A percentile compares a stretch with the other conserved stretches of the same genome.
These are phyloP conservation scores for Diaporthe australafricana DNA, from an alignment of 2,329 filamentous ascomycete species.

Conservation along the genomic window DNA sequence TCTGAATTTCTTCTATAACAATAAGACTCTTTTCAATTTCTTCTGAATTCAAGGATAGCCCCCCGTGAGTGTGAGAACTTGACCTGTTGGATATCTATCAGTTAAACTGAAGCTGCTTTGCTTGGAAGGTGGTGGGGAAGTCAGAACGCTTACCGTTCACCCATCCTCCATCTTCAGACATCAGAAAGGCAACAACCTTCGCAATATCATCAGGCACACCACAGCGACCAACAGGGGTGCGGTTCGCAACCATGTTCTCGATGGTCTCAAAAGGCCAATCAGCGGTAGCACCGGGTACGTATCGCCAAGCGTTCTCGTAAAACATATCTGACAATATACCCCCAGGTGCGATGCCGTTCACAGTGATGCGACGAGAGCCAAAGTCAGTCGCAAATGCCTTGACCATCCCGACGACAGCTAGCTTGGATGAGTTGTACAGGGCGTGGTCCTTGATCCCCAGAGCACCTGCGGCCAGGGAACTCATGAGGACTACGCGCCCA, in stretches of 20 bases:
- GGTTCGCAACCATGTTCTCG: not conserved
- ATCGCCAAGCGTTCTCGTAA: constrained; percentile 1
- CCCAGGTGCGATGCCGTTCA: constrained; percentile 1
- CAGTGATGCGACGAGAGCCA: not conserved
- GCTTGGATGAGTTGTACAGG: constrained; percentile 5
- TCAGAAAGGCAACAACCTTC: not conserved
- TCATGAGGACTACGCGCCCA: constrained; percentile 1
- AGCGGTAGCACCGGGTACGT: not conserved
- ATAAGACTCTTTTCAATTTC: no score
- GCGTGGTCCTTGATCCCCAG: constrained; percentile 2
- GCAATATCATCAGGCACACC: constrained; percentile 5
- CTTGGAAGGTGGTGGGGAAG: not conserved
- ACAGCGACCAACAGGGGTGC: not conserved
- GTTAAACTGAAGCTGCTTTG: not conserved
- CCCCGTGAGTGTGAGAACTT: not conserved
- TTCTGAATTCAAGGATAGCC: not conserved
- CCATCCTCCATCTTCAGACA: constrained; percentile 6
- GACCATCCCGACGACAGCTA: constrained; percentile 4
- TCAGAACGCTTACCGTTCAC: not conserved
- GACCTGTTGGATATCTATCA: not conserved
- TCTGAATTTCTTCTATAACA: no score
- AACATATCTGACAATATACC: not conserved
- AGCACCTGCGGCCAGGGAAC: constrained; percentile 3
- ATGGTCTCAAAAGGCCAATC: not conserved
- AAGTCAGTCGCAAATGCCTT: constrained; percentile 13